These are phyloP conservation scores for Thelonectria discophora DNA, from an alignment of 2,329 filamentous ascomycete species.

Conservation along the genomic window DNA sequence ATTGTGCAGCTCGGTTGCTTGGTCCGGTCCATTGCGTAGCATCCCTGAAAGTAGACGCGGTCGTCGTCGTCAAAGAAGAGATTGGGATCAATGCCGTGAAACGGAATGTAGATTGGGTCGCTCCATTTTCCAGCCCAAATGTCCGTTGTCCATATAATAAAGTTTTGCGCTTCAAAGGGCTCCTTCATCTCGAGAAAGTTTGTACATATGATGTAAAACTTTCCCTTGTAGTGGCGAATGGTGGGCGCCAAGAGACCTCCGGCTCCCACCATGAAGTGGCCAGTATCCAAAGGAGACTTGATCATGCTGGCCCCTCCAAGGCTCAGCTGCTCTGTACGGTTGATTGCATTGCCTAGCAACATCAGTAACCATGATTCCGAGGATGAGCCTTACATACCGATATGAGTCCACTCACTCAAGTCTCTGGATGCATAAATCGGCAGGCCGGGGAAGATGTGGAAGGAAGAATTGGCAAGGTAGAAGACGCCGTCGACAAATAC, in stretches of 20 bases:
- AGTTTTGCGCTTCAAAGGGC: slow-evolving; percentile 30
- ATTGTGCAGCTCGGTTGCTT: slow-evolving; percentile 33
- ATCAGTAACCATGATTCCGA: background rate
- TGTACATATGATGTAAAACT: slow-evolving; percentile 42
- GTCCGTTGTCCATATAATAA: slow-evolving; percentile 35
- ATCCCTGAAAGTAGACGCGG: slow-evolving; percentile 43
- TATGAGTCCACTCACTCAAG: slow-evolving; percentile 26
- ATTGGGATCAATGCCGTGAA: slow-evolving; percentile 55
- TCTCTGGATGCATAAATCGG: slow-evolving; percentile 27
- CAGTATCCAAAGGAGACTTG: slow-evolving; percentile 25
- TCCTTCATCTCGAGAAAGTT: slow-evolving; percentile 23
- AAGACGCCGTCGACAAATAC: slow-evolving; percentile 30
- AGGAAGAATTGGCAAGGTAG: slow-evolving; percentile 28
- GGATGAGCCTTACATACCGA: slow-evolving; percentile 4
- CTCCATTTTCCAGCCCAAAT: slow-evolving; percentile 40
- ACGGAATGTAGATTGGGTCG: slow-evolving; percentile 48
- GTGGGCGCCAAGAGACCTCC: slow-evolving; percentile 39
- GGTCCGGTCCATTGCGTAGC: slow-evolving; percentile 16
- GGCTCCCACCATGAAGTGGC: slow-evolving; percentile 24
- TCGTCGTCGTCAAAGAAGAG: slow-evolving; percentile 52
- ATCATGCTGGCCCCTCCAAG: slow-evolving; percentile 14
- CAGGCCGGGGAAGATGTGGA: slow-evolving; percentile 29
- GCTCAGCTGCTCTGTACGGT: slow-evolving; percentile 25
- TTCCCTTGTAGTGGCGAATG: slow-evolving; percentile 34
- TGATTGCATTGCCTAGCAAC: slow-evolving; percentile 27